Base-by-base conservation (phyloP, 495 filamentous ascomycete genomes). In the Hypoxylon lienhwacheense region DNA sequence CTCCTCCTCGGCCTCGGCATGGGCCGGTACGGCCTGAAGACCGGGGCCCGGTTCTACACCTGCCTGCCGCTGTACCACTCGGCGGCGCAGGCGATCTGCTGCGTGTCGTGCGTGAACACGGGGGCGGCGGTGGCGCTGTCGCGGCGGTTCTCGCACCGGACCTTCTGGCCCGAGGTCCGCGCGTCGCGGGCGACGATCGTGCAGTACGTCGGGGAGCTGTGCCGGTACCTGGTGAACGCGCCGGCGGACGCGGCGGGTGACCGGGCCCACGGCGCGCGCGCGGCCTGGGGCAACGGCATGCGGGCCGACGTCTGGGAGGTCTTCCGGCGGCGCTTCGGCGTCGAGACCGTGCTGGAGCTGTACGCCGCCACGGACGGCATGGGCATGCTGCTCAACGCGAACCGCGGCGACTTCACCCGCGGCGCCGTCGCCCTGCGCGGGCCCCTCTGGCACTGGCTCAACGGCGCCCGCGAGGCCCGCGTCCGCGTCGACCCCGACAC, bases 41-140 rank as follows among this genome's bases (percentile, higher is more conserved):
- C 44, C 15, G 58, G 56, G 11, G 81, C 85, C 49, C 68, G 84
- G 33, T 86, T 84, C 80, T 88, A 90, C 69, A 75, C 79, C 54
- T 88, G 86, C 58, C 89, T 92, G 80, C 88, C 88, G 2, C 68
- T 90, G 5, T 92, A 90, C 63, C 88, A 92, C 58, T 86, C 87
- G 7, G 89, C 88, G 0, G 86, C 85, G 10, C 66, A 84, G 0
- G 68, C 62, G 3, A 76, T 87, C 11, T 68, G 69, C 11, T 64
- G 77, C 24, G 72, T 86, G 5, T 59, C 63, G 1, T 73, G 74
- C 48, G 61, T 90, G 37, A 62, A 78, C 3, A 66, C 47, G 8
- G 88, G 87, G 2, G 65, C 81, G 3, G 79, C 81, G 3, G 62
- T 89, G 43, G 86, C 82, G 20, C 75, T 91, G 1, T 85, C 81